Base-by-base conservation (phyloP, 2,329 filamentous ascomycete genomes). In the Stylonectria norvegica region DNA sequence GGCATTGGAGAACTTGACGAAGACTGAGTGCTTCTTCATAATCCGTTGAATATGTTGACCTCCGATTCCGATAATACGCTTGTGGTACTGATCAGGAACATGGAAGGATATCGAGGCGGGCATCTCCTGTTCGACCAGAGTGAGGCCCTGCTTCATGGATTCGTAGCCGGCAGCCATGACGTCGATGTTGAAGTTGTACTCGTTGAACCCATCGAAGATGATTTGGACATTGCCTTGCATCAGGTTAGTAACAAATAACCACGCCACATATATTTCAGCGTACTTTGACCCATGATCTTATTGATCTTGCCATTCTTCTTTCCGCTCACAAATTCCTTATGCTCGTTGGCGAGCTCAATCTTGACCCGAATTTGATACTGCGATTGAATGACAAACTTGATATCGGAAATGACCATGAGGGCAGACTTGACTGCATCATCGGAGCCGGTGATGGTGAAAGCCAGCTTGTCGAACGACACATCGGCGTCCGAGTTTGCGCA, bases 261-360 rank as follows among this genome's bases (percentile, higher is more conserved):
- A 28, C 6, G 25, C 6, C 8, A 14, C 18, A 5, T 34, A 20
- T 14, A 19, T 7, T 17, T 19, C 5, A n/a, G 45, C 56, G 28
- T 50, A 55, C 90, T 96, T 67, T 97, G 91, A 17, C 91, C 93
- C 93, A 98, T 98, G 59, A 98, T 98, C 75, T 98, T 98, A 76
- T 98, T 98, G 68, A 98, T 98, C 72, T 98, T 98, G 67, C 93
- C 93, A 58, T 98, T 98, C 75, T 98, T 98, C 76, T 98, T 98
- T 55, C 93, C 93, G 55, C 90, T 96, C 42, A 98, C 93, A 62
- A 98, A 98, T 61, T 98, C 93, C 67, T 98, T 98, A 73, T 98
- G 93, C 70, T 98, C 93, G 60, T 97, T 97, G 59, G 93, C 93
- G 41, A 98, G 83, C 71, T 98, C 93, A 48, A 98, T 95, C 73